Evolutionary conservation across 495 filamentous ascomycete genomes (phyloP), one percentile per base, ranked within the genome.

Genomic region (Aspergillus campestris): DNA sequence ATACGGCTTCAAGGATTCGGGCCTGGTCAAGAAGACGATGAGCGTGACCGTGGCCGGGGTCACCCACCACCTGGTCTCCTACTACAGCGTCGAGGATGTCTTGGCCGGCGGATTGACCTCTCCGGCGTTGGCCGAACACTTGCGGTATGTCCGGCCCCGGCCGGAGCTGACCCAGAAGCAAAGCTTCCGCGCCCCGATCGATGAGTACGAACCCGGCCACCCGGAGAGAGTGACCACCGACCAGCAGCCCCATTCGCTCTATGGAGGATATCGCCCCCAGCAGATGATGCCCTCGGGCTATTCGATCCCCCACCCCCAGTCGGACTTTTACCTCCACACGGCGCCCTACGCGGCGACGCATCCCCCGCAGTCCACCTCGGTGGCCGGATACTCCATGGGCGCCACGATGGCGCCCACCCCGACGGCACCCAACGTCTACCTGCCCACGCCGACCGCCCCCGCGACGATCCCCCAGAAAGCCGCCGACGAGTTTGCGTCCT

Each of bases 11-110:
- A 91, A 89, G 65, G 74, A 81, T 34, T 77, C 81, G 2, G 89
- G 89, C 0, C 62, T 95, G 45, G 79, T 95, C 27, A 96, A 96
- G 70, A 95, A 94, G 73, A 95, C 89, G 0, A 86, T 95, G 58
- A 88, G 81, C 45, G 77, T 95, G 24, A 81, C 74, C 3, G 75
- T 86, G 37, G 64, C 79, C 12, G 80, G 80, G 7, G 66, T 86
- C 5, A 78, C 75, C 4, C 89, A 91, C 58, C 87, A 94, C 52
- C 65, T 96, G 40, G 87, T 94, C 34, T 91, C 84, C 0, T 96
- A 95, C 60, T 96, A 95, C 68, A 85, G 69, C 32, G 71, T 89
- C 18, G 77, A 83, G 3, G 88, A 94, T 56, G 82, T 89, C 34
- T 72, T 83, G 51, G 73, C 71, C 46, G 67, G 74, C 10, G 63